These are phyloP conservation scores for Parascedosporium putredinis DNA, from an alignment of 2,329 filamentous ascomycete species.

Conservation along the genomic window DNA sequence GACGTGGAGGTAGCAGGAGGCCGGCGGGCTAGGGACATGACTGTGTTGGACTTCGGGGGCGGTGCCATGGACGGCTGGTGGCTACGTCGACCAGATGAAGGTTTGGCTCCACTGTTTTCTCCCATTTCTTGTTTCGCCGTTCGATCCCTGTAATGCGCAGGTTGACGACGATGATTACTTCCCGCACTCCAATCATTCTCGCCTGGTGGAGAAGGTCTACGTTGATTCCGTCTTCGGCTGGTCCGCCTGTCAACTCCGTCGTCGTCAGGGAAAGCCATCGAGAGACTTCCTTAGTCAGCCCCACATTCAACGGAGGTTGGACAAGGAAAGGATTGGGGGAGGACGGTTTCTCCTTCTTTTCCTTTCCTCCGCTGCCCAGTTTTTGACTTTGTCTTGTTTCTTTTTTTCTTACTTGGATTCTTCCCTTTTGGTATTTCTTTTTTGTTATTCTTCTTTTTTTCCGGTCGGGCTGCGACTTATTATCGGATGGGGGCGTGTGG, in stretches of 20 bases:
- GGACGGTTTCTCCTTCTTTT: not conserved
- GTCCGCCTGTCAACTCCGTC: slow-evolving; percentile 12
- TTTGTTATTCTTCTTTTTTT: not conserved
- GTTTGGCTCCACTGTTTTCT: slow-evolving; percentile 22
- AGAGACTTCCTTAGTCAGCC: slow-evolving; percentile 8
- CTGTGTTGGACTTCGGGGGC: slow-evolving; percentile 6
- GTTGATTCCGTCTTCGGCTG: slow-evolving; percentile 9
- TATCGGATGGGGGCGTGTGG: slow-evolving; percentile 1
- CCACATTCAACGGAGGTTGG: slow-evolving; percentile 7
- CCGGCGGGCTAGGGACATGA: slow-evolving; percentile 4
- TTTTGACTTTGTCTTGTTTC: not conserved
- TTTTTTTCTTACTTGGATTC: not conserved
- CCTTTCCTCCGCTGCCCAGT: too few relatives aligned
- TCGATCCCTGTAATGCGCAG: slow-evolving; percentile 22
- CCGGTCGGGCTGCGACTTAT: slow-evolving; percentile 1
- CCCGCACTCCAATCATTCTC: slow-evolving; percentile 21
- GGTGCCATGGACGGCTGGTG: slow-evolving; percentile 8
- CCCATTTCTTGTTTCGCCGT: slow-evolving; percentile 14
- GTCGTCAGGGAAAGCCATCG: slow-evolving; percentile 14
- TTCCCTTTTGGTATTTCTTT: not conserved
- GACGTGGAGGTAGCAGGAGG: too few relatives aligned
- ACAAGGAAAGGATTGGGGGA: not conserved
- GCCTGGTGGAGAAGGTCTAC: slow-evolving; percentile 16
- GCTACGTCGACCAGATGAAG: slow-evolving; percentile 18
- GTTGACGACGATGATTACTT: slow-evolving; percentile 19